Evolutionary conservation across 2,329 filamentous ascomycete genomes (phyloP).

Genomic region (Xylariales sp.): DNA sequence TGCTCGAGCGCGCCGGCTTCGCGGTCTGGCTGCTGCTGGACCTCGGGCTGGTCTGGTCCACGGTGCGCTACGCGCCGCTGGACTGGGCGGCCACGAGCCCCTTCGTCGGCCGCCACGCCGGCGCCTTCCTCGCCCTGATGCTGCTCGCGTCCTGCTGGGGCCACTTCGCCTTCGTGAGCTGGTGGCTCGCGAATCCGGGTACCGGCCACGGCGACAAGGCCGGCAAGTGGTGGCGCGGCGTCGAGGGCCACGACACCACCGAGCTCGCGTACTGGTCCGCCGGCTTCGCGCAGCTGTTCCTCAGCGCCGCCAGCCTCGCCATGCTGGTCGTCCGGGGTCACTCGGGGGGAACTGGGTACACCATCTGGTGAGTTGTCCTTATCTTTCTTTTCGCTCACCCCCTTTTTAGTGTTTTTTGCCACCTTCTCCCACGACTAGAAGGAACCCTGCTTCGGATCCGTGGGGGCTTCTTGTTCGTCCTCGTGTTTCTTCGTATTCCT

Average conservation of each 20-base stretch:
- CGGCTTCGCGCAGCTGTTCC: constrained; percentile 35
- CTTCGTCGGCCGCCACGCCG: constrained; percentile 35
- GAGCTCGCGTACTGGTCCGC: constrained; percentile 47
- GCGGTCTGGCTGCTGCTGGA: constrained; percentile 45
- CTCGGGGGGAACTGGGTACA: constrained; percentile 42
- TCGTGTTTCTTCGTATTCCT: too few species aligned
- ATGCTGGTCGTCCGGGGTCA: constrained; percentile 42
- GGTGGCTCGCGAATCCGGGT: constrained; percentile 41
- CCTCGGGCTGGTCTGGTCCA: constrained; percentile 39
- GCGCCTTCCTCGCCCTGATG: constrained; percentile 28
- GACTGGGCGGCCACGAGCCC: constrained; percentile 36
- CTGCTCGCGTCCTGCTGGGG: constrained; percentile 30
- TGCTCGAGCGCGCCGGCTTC: constrained; percentile 40
- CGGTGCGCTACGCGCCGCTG: constrained; percentile 35
- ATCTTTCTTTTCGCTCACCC: constrained; percentile 1
- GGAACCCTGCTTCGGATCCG: too few species aligned
- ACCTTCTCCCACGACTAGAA: too few species aligned
- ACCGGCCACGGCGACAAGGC: constrained; percentile 36
- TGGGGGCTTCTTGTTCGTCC: too few species aligned
- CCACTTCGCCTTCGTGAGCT: constrained; percentile 38
- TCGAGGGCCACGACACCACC: constrained; percentile 39
- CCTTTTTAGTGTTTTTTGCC: too few species aligned
- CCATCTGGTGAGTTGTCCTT: constrained; percentile 39
- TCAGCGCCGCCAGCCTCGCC: constrained; percentile 33
- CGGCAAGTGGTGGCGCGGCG: constrained; percentile 38